Conservation (phyloP, 1,139 yeast species). For the Hyphopichia fennica region DNA sequence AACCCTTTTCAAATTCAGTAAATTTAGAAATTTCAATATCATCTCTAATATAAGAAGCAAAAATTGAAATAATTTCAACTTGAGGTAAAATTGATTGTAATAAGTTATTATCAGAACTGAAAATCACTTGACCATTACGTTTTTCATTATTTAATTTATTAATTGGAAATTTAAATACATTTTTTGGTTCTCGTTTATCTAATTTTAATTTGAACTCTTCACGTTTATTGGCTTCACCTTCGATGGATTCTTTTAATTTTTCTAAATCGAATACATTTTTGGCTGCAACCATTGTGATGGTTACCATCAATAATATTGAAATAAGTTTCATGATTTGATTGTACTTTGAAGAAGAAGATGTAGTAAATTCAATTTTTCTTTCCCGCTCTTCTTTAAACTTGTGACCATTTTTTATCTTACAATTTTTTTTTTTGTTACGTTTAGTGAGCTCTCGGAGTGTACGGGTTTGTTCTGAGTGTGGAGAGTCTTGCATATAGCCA, state of each 20-base stretch:
- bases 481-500: too few species aligned
- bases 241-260: slow-evolving; percentile 9
- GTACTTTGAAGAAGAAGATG: not conserved
- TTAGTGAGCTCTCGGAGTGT: too few species aligned
- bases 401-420: too few species aligned
- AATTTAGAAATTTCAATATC: slow-evolving; percentile 40
- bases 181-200: slow-evolving; percentile 13
- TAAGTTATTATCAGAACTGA: slow-evolving; percentile 8
- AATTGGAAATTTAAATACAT: slow-evolving; percentile 9
- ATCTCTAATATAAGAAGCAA: slow-evolving; percentile 58
- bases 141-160: not conserved
- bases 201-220: slow-evolving; percentile 8
- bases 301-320: not conserved
- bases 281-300: slow-evolving; percentile 5
- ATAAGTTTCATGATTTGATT: not conserved
- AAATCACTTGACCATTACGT: slow-evolving; percentile 2
- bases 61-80: slow-evolving; percentile 44
- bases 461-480: too few species aligned
- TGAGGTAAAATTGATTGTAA: slow-evolving; percentile 45
- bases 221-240: slow-evolving; percentile 1
- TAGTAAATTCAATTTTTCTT: too few species aligned
- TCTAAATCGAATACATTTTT: slow-evolving; percentile 19
- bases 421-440: too few species aligned
- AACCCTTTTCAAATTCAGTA: slow-evolving; percentile 36
- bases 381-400: too few species aligned